Percentiles rank a stretch among this genome's conserved stretches.
These are phyloP conservation scores for Aphanocladium album DNA, from an alignment of 2,329 filamentous ascomycete species.

Conservation along the genomic window DNA sequence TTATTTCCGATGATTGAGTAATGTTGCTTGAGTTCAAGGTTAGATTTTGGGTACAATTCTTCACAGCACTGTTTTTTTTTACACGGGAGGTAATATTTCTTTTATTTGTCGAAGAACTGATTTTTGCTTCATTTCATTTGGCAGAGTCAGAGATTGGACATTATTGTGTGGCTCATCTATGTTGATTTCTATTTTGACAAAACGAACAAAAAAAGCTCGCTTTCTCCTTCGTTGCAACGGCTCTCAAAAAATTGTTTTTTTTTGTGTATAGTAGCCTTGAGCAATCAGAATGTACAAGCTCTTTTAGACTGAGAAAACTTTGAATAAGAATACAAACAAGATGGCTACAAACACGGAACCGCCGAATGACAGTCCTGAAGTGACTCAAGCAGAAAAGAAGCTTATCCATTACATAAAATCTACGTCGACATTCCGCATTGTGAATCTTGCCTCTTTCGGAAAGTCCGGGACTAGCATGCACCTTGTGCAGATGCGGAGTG, in stretches of 20 bases:
- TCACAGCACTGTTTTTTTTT: background rate
- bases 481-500: slow-evolving; percentile 5
- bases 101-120: background rate
- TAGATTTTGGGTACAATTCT: background rate
- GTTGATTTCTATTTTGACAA: background rate
- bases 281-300: slow-evolving; percentile 19
- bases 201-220: background rate
- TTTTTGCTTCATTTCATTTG: background rate
- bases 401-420: background rate
- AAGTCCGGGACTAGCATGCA: slow-evolving; percentile 8
- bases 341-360: slow-evolving; percentile 2
- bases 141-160: background rate
- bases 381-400: background rate
- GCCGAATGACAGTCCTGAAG: background rate
- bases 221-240: background rate
- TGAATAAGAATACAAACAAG: slow-evolving; percentile 13
- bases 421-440: background rate
- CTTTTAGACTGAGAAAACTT: slow-evolving; percentile 15
- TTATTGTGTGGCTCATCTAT: background rate
- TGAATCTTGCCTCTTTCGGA: slow-evolving; percentile 6
- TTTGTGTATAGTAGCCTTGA: slow-evolving; percentile 18
- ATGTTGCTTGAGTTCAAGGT: background rate
- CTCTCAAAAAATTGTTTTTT: background rate
- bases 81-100: background rate
- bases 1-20: background rate